Evolutionary conservation across 2,329 filamentous ascomycete genomes (phyloP).

Genomic region (Eutypa lata): DNA sequence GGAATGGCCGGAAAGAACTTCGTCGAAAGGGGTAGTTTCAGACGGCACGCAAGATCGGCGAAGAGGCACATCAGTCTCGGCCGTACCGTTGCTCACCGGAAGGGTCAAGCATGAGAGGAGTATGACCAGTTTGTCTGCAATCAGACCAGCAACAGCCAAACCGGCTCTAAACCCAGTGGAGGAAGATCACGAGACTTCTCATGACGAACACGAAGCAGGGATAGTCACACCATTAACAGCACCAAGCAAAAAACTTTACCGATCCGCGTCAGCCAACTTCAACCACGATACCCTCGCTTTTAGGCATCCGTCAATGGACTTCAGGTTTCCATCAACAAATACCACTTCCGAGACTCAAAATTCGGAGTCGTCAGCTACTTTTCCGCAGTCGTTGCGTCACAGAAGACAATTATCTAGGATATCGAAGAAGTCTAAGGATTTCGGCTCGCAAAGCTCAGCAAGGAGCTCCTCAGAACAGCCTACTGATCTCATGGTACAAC

Average conservation of each 20-base stretch:
- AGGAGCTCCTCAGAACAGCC: constrained; percentile 3
- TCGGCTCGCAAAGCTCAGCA: neutral
- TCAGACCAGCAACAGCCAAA: neutral
- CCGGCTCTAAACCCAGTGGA: neutral
- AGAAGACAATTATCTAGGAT: neutral
- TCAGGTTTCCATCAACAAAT: neutral
- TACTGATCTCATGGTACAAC: constrained; percentile 8
- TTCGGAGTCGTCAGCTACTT: neutral
- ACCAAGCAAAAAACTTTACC: neutral
- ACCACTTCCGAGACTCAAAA: neutral
- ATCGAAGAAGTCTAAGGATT: neutral
- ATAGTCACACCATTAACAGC: neutral
- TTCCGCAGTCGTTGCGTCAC: neutral
- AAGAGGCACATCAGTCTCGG: neutral
- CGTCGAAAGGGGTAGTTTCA: constrained; percentile 11
- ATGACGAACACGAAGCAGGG: neutral
- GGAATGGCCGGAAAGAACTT: constrained; percentile 17
- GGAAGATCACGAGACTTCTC: neutral
- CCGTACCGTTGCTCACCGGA: neutral
- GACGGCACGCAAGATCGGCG: neutral
- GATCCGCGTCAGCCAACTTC: neutral
- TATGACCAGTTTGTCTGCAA: neutral
- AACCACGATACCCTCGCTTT: neutral
- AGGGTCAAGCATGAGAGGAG: neutral
- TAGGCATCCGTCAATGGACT: neutral